Evolutionary conservation across 305 asterid genomes (phyloP), one percentile per base, ranked within the genome.

Genomic region (Fraxinus floribunda): DNA sequence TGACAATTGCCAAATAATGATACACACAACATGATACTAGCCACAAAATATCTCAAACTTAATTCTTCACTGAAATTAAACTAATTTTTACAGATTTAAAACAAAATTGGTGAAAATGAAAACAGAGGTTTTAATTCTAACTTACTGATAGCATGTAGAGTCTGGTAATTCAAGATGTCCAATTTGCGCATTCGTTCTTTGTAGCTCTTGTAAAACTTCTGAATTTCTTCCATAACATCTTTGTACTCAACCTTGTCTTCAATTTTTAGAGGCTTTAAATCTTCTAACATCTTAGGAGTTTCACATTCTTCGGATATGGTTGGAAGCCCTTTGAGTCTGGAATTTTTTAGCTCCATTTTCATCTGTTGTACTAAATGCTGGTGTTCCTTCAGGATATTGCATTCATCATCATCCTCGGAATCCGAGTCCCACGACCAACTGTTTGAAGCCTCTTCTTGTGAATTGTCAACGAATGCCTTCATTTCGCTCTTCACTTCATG

Each of bases 251-350:
- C 80, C 88, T 93, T 94, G 16, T 81, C 90, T 71, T 93, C 87
- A 15, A 93, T 89, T 5, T 85, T 81, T 24, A 94, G 87, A 72
- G 98, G 99, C 84, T 89, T 93, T 80, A 92, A 79, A 82, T 91
- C 94, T 35, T 92, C 97, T 3, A 41, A 75, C 77, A 91, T 84
- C 80, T 92, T 91, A 5, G 93, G 89, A 52, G 87, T 86, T 80
- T 93, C 97, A n/a, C 84, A 86, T 32, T 95, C 98, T 87, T 95
- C 99, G n/a, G 95, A 92, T 76, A 95, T 95, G 0, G 98, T 93
- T 0, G 99, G 98, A 72, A 95, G 96, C 46, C 97, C 90, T 83
- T 83, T 79, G 15, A 83, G 80, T 76, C 91, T 89, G 22, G 93
- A 88, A 60, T 85, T 87, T 79, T 89, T 95, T 83, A 91, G 89